A percentile compares a stretch with the other conserved stretches of the same genome.
Evolutionary conservation across 352 stramenopile genomes (phyloP).

Genomic region (Phytopythium boreale): DNA sequence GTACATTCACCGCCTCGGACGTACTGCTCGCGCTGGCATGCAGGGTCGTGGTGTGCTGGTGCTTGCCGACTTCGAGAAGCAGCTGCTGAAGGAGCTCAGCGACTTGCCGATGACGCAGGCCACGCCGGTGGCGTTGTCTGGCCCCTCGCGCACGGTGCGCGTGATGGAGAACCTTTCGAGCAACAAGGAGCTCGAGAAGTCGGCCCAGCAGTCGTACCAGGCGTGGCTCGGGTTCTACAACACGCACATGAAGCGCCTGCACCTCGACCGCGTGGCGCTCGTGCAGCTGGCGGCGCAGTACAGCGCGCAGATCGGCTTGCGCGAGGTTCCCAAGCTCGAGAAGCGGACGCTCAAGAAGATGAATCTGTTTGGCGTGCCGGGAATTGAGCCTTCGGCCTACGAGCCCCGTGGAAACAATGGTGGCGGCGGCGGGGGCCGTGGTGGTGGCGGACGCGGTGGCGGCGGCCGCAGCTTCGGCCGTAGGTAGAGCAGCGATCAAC

Average conservation of each 20-base stretch:
- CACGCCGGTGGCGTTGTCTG: conserved; percentile 16
- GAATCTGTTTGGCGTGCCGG: conserved; percentile 79
- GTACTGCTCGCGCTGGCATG: conserved; percentile 90
- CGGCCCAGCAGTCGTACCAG: conserved; percentile 89
- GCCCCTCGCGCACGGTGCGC: conserved; percentile 18
- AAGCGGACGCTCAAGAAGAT: conserved; percentile 84
- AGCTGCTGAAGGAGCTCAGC: conserved; percentile 61
- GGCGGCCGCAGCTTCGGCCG: conserved; percentile 2
- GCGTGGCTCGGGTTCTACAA: conserved; percentile 96
- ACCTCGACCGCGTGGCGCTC: conserved; percentile 41
- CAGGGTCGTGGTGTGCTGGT: conserved; percentile 81
- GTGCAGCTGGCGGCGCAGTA: conserved; percentile 77
- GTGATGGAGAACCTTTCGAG: conserved; percentile 39
- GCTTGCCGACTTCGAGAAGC: conserved; percentile 82
- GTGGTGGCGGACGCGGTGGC: conserved; percentile 9
- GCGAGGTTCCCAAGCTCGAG: conserved; percentile 75
- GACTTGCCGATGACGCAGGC: conserved; percentile 55
- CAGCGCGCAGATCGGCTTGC: conserved; percentile 49
- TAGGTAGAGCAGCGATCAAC: conserved; percentile 1
- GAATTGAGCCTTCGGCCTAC: conserved; percentile 52
- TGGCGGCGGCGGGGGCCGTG: conserved; percentile 10
- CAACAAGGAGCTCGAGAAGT: conserved; percentile 67
- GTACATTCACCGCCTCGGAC: conserved; percentile 95
- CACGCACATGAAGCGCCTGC: conserved; percentile 56
- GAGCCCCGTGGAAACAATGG: conserved; percentile 22